Conservation (phyloP, 1,284 basidiomycete species). For the Violaceomyces palustris region DNA sequence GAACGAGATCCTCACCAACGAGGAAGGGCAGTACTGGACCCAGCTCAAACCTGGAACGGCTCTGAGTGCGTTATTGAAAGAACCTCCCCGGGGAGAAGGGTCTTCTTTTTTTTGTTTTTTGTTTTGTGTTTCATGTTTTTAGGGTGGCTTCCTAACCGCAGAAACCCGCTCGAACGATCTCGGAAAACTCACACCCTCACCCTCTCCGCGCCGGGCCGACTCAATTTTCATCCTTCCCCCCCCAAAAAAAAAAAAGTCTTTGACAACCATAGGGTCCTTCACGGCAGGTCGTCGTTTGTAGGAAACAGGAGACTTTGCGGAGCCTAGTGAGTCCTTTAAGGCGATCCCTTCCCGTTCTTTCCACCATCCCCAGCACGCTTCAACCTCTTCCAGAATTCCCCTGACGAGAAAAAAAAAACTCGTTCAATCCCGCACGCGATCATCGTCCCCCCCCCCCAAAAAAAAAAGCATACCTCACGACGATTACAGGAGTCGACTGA, state of each 20-base stretch:
- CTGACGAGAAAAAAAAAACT: no score
- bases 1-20: slow-evolving; percentile 69
- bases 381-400: neutral
- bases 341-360: no score
- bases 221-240: slow-evolving; percentile 7
- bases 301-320: slow-evolving; percentile 89
- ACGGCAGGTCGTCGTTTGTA: slow-evolving; percentile 81
- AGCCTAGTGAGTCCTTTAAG: slow-evolving; percentile 64
- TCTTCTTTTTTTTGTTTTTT: no score
- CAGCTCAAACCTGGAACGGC: slow-evolving; percentile 79
- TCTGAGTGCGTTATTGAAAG: no score
- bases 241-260: slow-evolving; percentile 60
- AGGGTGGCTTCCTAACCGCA: no score
- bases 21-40: slow-evolving; percentile 85
- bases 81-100: slow-evolving; percentile 1
- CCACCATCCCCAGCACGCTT: neutral
- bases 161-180: no score
- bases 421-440: no score
- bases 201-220: neutral
- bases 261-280: slow-evolving; percentile 90
- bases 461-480: no score
- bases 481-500: slow-evolving; percentile 37
- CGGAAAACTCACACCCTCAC: no score
- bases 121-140: no score
- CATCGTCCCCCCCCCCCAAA: no score